Evolutionary conservation across 768 basidiomycete genomes (phyloP), one percentile per base, ranked within the genome.

Genomic region (Clitopilus hobsonii): DNA sequence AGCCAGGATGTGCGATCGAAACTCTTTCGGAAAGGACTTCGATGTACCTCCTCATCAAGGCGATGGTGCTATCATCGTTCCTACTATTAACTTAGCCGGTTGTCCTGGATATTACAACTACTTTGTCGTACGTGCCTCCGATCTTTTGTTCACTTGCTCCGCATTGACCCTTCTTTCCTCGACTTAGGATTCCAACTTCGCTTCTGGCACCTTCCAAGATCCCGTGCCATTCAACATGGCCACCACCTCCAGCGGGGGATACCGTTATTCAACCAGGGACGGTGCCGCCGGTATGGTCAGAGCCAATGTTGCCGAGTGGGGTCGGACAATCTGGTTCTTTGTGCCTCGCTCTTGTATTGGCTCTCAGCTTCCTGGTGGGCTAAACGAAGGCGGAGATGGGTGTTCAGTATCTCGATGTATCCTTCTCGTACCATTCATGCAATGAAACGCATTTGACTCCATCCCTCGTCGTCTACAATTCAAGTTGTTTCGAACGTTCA

Each of bases 51-150:
- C 65, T 11, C 65, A 66, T 41, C 58, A 59, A 32, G 63, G 65
- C 4, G 51, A 66, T 38, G 65, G 65, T 7, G 65, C 63, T 0
- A 57, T 66, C 18, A 57, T 63, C 3, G 61, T 66, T 8, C 63
- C 61, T 11, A n/a, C n/a, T n/a, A 20, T 64, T 10, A 60, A 62
- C 49, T 56, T 66, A 10, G 49, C 63, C 14, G 58, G 56, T 14
- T 66, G 65, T 26, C 55, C 63, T 5, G 63, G 65, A 14, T 66
- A 59, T 50, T 64, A 66, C 51, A 66, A 66, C 49, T 66, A 64
- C 41, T 66, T 66, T 49, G 59, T 66, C 18, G 64, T 63, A 60
- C 7, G 62, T 59, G 10, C 18, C 16, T 7, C 16, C 13, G 22
- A 13, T 45, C 29, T n/a, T n/a, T n/a, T n/a, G n/a, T n/a, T n/a